phyloP scores from a whole-genome alignment of 1,139 yeast species.

The Blastobotrys persicus region DNA sequence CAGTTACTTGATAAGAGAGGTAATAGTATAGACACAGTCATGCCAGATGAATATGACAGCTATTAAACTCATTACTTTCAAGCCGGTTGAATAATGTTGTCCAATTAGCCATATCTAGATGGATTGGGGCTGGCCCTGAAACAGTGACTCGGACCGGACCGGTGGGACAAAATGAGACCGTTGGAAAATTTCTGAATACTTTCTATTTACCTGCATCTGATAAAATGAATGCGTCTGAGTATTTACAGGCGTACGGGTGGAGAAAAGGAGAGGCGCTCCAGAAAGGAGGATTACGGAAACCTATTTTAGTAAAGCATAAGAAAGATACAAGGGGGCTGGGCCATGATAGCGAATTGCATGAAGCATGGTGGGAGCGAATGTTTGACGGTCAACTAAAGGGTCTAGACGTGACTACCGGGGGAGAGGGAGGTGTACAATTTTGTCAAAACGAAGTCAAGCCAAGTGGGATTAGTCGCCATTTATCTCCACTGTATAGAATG shows the following conservation, averaged over 20 bases:
- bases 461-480: slow-evolving; percentile 38
- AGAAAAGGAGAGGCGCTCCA: slow-evolving; percentile 81
- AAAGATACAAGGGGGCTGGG: slow-evolving; percentile 89
- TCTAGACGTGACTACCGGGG: slow-evolving; percentile 55
- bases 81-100: too few relatives aligned
- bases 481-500: slow-evolving; percentile 50
- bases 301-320: slow-evolving; percentile 86
- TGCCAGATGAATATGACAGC: too few relatives aligned
- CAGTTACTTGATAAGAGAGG: too few relatives aligned
- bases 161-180: slow-evolving; percentile 7
- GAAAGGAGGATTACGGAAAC: slow-evolving; percentile 77
- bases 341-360: slow-evolving; percentile 64
- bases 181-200: slow-evolving; percentile 1
- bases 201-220: neutral
- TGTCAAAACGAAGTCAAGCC: slow-evolving; percentile 35
- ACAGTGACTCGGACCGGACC: too few relatives aligned
- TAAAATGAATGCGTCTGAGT: slow-evolving; percentile 69
- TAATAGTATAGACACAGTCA: too few relatives aligned
- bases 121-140: too few relatives aligned
- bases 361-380: slow-evolving; percentile 95
- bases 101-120: too few relatives aligned
- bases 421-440: slow-evolving; percentile 38
- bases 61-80: too few relatives aligned
- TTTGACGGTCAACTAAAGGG: slow-evolving; percentile 90
- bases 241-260: slow-evolving; percentile 85